Evolutionary conservation across 345 rosid species (phyloP), one percentile per base, ranked within the genome.

Genomic region (Salix exigua): DNA sequence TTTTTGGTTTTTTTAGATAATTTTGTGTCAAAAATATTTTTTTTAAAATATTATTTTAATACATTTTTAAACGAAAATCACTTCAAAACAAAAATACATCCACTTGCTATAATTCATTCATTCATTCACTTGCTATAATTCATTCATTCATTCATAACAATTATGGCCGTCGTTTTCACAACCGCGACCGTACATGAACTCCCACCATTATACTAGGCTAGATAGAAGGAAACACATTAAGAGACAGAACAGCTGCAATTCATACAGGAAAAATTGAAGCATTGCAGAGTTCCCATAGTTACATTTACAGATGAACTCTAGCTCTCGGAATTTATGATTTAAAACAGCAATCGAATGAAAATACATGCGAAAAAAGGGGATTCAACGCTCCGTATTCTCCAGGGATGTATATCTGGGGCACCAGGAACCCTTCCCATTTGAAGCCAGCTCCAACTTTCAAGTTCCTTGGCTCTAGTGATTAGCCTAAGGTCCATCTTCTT

Each of bases 401-500:
- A 63, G 46, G 70, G 30, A 17, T 23, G 31, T 55, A 26, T 19
- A 35, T 53, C 30, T 46, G 12, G 58, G 61, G 64, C 53, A 76
- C 69, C 51, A 67, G 38, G 40, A 35, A 19, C 58, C 21, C 26
- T 76, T 65, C 66, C n/a, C 35, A 16, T 21, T 19, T 61, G 66
- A 30, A 63, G 58, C 70, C 74, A 25, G 69, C 70, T 53, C 28
- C 51, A 37, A 53, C 38, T 55, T 35, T 68, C 25, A 70, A 37
- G 30, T 81, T 37, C 42, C 13, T 44, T 19, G 11, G 51, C 61
- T 71, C 18, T 28, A n/a, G 21, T 25, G 18, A 44, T 42, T 42
- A 42, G 50, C 58, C 70, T 78, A 89, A 13, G 83, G 87, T 74
- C 87, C 92, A 84, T 92, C 95, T 82, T 91, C 93, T 91, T 85